phyloP scores from a whole-genome alignment of 345 rosid species.

The Pistacia atlantica region DNA sequence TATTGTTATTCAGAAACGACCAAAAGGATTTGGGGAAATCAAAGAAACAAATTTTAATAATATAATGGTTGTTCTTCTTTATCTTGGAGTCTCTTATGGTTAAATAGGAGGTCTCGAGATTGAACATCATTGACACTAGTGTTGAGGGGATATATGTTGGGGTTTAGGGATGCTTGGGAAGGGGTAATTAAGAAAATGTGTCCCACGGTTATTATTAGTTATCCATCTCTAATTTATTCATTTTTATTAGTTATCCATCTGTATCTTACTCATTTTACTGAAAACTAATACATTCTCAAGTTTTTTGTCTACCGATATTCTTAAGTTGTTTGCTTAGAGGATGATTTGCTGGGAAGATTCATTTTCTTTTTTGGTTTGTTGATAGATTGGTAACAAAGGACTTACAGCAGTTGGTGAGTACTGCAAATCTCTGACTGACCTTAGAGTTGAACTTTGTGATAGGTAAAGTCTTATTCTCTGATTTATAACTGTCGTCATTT shows the following conservation, averaged over 20 bases:
- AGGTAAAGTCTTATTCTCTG: constrained; percentile 43
- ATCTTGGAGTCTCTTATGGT: too few species aligned
- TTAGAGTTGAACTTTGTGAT: constrained; percentile 84
- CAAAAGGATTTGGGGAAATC: constrained; percentile 2
- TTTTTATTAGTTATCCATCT: neutral
- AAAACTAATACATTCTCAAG: neutral
- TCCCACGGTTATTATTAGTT: neutral
- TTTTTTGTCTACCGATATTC: too few species aligned
- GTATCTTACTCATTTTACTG: neutral
- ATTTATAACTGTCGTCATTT: neutral
- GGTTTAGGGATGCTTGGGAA: too few species aligned
- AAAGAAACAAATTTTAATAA: neutral
- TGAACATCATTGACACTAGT: too few species aligned
- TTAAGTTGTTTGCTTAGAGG: neutral
- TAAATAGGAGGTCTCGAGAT: too few species aligned
- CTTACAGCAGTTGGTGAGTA: constrained; percentile 74
- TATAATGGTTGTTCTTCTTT: neutral
- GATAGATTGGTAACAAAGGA: constrained; percentile 82
- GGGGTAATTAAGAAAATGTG: too few species aligned
- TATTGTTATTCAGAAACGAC: neutral
- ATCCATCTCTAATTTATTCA: too few species aligned
- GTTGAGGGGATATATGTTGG: too few species aligned
- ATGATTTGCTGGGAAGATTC: neutral
- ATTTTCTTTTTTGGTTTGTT: constrained; percentile 6
- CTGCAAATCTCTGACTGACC: constrained; percentile 75